Conservation (phyloP, 306 rosid genomes). For the Parietaria judaica region DNA sequence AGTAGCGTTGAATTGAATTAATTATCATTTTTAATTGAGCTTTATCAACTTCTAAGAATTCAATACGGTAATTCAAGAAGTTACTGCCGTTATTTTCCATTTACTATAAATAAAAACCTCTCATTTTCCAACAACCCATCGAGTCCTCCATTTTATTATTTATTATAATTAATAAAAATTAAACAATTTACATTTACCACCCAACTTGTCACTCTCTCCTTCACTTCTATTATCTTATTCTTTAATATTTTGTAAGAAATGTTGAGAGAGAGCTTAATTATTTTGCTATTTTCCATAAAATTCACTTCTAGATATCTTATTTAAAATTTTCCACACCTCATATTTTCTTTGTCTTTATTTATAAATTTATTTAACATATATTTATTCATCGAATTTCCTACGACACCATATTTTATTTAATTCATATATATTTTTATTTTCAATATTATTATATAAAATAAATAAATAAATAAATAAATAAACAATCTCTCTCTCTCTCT, state of each 20-base stretch:
- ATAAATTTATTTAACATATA: no score
- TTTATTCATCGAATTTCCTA: no score
- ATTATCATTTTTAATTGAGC: background rate
- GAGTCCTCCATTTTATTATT: background rate
- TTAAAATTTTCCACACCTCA: no score
- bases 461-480: background rate
- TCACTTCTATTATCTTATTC: background rate
- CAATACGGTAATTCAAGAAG: background rate
- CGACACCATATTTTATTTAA: no score
- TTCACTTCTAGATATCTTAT: no score
- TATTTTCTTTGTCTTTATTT: no score
- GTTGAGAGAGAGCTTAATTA: background rate
- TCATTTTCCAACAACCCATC: slow-evolving; percentile 4
- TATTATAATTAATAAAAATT: background rate
- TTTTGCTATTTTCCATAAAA: no score
- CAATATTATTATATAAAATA: background rate
- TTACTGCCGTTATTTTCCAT: background rate
- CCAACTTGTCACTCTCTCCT: background rate
- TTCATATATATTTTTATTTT: background rate
- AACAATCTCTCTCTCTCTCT: slow-evolving; percentile 16
- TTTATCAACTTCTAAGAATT: background rate
- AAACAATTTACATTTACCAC: background rate
- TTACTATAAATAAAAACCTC: background rate
- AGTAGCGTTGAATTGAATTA: no score
- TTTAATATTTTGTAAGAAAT: no score